These are phyloP conservation scores for Penicillium egyptiacum DNA, from an alignment of 495 filamentous ascomycete species.

Conservation along the genomic window DNA sequence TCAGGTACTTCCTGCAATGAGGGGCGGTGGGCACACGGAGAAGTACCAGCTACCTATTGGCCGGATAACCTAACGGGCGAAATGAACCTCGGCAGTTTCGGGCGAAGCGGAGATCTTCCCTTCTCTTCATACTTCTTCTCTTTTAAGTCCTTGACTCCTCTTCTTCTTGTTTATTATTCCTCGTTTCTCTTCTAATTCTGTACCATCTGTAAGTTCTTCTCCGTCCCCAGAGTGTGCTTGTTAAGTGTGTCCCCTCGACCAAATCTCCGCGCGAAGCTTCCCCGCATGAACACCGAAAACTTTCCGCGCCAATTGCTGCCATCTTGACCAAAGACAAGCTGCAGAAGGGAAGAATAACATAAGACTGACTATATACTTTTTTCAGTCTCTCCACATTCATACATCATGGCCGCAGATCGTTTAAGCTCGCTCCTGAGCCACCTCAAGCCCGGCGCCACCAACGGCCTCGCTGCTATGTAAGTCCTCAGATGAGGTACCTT, in stretches of 20 bases:
- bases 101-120: conserved; percentile 22
- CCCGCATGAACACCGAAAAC: conserved; percentile 26
- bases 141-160: not conserved
- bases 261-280: conserved; percentile 20
- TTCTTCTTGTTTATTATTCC: conserved; percentile 3
- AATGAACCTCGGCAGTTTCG: conserved; percentile 33
- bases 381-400: conserved; percentile 8
- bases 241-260: too few species aligned
- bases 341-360: not conserved
- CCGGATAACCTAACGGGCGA: conserved; percentile 11
- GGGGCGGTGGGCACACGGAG: too few species aligned
- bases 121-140: conserved; percentile 6
- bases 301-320: not conserved
- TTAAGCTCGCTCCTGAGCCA: conserved; percentile 86
- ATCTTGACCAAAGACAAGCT: not conserved
- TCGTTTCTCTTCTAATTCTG: not conserved
- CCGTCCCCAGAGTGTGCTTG: not conserved
- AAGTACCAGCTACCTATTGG: conserved; percentile 19
- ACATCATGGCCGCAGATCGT: conserved; percentile 79
- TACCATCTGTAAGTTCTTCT: conserved; percentile 21
- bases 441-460: conserved; percentile 63
- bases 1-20: not conserved
- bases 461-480: conserved; percentile 70
- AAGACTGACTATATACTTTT: not conserved
- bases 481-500: conserved; percentile 24